Evolutionary conservation across 495 filamentous ascomycete species (phyloP), one percentile per base, ranked within the genome.

Genomic region (Extremus antarcticus): DNA sequence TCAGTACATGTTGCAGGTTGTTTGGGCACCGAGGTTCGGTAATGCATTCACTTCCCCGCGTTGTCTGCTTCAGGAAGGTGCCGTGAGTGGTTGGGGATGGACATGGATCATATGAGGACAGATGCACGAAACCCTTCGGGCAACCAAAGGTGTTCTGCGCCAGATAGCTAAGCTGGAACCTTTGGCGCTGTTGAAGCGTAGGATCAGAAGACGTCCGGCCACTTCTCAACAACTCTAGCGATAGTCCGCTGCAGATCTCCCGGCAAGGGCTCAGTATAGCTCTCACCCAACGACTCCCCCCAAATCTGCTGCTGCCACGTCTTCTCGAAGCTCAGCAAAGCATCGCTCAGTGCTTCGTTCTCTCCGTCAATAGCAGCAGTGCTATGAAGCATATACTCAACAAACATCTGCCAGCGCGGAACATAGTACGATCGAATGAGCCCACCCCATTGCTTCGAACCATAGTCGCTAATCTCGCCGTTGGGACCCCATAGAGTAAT

Each of bases 401-500:
- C 54, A 47, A 80, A 78, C 40, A 70, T 67, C 43, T 66, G 46
- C 76, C 76, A 80, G 1, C 77, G 63, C 2, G 70, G 73, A 1
- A 69, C 21, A 55, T 78, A 78, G 64, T 78, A 80, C 1, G 68
- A 68, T 1, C 63, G 66, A 0, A 78, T 68, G 1, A 80, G 58
- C 4, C 75, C 75, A 39, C 67, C 68, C 76, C 75, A 80, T 38
- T 62, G 60, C 55, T 77, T 78, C 0, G 69, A 72, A 1, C 74
- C 74, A 55, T 78, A 78, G 58, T 78, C 76, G 23, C 56, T 66
- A 23, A 78, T 76, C 58, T 80, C 61, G 11, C 76, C 74, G 1
- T 58, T 59, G 0, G 76, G 76, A 25, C 77, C 77, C 75, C 75
- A 80, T 2, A 77, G 66, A 15, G 76, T 78, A 51, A 78, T 70